Evolutionary conservation across 345 rosid species (phyloP).

Genomic region (Hibiscus syriacus): DNA sequence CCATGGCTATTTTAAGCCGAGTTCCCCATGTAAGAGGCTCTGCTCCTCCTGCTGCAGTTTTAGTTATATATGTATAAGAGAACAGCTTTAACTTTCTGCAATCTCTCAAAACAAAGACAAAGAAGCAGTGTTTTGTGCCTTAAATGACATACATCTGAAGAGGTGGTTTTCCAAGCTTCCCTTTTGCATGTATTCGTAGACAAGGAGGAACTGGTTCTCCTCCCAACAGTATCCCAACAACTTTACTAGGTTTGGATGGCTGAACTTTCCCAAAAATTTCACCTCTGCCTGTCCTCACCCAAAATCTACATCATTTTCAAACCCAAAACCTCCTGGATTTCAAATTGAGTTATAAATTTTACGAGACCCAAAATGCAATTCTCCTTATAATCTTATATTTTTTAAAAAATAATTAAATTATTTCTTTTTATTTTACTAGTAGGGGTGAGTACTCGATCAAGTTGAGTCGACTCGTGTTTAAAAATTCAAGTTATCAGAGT

Average conservation of each 20-base stretch:
- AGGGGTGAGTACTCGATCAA: no score
- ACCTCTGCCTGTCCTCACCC: slow-evolving; percentile 59
- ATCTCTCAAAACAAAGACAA: not conserved
- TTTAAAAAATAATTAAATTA: no score
- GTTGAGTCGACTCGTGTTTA: no score
- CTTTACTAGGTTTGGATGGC: slow-evolving; percentile 75
- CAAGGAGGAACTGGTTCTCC: slow-evolving; percentile 58
- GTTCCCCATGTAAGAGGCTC: slow-evolving; percentile 61
- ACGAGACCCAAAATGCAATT: no score
- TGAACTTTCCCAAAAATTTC: slow-evolving; percentile 64
- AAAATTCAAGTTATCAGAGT: no score
- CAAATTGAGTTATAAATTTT: no score
- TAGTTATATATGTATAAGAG: no score
- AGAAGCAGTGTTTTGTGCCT: not conserved
- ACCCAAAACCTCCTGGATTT: no score
- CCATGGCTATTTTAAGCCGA: slow-evolving; percentile 60
- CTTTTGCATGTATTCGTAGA: slow-evolving; percentile 63
- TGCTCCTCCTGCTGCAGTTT: slow-evolving; percentile 32
- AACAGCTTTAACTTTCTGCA: not conserved
- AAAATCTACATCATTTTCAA: no score
- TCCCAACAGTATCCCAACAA: slow-evolving; percentile 83
- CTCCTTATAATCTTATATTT: no score
- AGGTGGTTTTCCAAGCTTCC: slow-evolving; percentile 80
- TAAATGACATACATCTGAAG: slow-evolving; percentile 41
- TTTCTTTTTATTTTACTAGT: no score